These are phyloP conservation scores for Seminavis robusta DNA, from an alignment of 108 stramenopile genomes.

Conservation along the genomic window DNA sequence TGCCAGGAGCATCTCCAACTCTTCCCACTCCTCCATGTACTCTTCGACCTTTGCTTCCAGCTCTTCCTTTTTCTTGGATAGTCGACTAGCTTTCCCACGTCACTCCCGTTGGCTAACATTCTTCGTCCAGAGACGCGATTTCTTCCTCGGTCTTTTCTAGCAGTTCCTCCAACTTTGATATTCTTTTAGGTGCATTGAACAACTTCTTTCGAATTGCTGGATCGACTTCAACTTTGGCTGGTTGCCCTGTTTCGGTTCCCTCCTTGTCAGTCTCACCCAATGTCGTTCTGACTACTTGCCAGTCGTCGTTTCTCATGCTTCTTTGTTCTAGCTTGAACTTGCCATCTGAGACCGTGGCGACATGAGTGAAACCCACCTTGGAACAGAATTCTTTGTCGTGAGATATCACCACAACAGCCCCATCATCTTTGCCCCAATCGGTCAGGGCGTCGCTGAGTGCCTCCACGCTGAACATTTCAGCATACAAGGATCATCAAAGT, in stretches of 20 bases:
- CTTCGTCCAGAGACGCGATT: constrained; percentile 61
- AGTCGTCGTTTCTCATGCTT: constrained; percentile 64
- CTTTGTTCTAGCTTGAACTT: constrained; percentile 69
- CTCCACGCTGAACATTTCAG: too few species aligned
- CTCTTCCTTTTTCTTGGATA: constrained; percentile 50
- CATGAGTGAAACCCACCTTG: constrained; percentile 83
- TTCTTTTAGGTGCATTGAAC: constrained; percentile 82
- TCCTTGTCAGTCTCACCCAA: not conserved
- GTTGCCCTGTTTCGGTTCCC: not conserved
- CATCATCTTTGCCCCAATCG: constrained; percentile 70
- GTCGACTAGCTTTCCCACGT: constrained; percentile 66
- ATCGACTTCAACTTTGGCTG: constrained; percentile 5
- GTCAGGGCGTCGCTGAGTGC: constrained; percentile 73
- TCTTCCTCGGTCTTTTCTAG: constrained; percentile 66
- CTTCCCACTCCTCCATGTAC: constrained; percentile 84
- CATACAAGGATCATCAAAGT: too few species aligned
- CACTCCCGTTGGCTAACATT: constrained; percentile 78
- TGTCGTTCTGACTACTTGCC: constrained; percentile 35
- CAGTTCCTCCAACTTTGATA: constrained; percentile 67
- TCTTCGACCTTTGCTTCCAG: constrained; percentile 45
- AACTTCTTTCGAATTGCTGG: constrained; percentile 54
- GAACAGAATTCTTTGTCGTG: constrained; percentile 92
- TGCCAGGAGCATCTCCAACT: constrained; percentile 56
- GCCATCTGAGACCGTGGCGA: constrained; percentile 79
- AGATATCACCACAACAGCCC: constrained; percentile 86